Conservation (phyloP, 1,284 basidiomycete genomes). For the Singerocomus rubriflavus region DNA sequence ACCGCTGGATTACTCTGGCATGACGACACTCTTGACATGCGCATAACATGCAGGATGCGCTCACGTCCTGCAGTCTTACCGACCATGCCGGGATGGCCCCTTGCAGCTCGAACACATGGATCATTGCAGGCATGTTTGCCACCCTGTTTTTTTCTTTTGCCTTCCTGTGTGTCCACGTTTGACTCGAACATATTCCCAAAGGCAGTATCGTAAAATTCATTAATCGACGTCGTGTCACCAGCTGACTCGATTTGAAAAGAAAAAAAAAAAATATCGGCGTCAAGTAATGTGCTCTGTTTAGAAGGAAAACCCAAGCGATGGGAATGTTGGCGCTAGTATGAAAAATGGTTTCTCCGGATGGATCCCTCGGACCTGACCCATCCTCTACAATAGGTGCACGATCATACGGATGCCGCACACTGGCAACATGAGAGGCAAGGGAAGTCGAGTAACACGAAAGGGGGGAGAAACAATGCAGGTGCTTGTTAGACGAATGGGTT, state of each 20-base stretch:
- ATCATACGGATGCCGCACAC: background rate
- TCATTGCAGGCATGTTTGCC: background rate
- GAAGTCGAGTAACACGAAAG: background rate
- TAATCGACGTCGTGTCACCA: background rate
- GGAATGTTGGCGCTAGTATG: slow-evolving; percentile 13
- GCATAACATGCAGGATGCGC: background rate
- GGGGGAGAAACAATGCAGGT: background rate
- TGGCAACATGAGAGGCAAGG: background rate
- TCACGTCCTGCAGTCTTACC: background rate
- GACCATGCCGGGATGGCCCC: background rate
- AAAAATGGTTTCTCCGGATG: slow-evolving; percentile 1
- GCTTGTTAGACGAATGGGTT: background rate
- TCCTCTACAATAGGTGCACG: background rate
- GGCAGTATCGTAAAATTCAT: background rate
- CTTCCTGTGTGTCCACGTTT: background rate
- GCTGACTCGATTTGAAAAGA: background rate
- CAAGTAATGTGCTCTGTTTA: background rate
- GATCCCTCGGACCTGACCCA: slow-evolving; percentile 12
- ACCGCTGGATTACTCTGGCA: background rate
- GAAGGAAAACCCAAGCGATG: slow-evolving; percentile 8
- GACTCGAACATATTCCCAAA: background rate
- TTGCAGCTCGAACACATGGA: background rate
- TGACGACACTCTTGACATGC: background rate
- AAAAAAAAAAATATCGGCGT: background rate
- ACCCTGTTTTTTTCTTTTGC: background rate